Evolutionary conservation across 2,329 filamentous ascomycete species (phyloP).

Genomic region (Fusarium mundagurra): DNA sequence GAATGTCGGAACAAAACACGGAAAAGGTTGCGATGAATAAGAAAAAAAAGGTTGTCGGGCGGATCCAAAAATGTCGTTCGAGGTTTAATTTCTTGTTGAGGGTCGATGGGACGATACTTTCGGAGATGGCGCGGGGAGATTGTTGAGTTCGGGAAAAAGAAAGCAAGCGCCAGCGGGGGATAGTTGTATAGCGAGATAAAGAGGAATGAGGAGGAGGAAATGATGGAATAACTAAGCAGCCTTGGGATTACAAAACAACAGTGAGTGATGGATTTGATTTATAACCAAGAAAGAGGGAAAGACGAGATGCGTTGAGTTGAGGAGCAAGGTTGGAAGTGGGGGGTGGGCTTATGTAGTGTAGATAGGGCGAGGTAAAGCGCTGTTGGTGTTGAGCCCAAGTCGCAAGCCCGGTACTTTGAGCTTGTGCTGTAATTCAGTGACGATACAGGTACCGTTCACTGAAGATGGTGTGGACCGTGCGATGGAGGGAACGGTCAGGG

Average conservation of each 20-base stretch:
- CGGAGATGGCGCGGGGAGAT: conserved; percentile 28
- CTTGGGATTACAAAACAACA: conserved; percentile 16
- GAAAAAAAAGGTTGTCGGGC: background rate
- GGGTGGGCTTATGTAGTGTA: conserved; percentile 16
- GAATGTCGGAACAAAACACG: background rate
- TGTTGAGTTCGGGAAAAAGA: conserved; percentile 20
- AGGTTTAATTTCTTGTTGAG: conserved; percentile 31
- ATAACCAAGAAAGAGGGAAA: conserved; percentile 1
- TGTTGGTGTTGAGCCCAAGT: conserved; percentile 34
- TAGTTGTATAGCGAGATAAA: background rate
- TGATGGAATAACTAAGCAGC: background rate
- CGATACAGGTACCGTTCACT: conserved; percentile 1
- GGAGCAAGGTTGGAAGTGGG: conserved; percentile 32
- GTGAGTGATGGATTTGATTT: conserved; percentile 13
- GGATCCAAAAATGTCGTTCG: conserved; percentile 12
- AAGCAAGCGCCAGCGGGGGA: background rate
- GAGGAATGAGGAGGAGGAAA: background rate
- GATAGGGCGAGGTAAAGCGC: conserved; percentile 16
- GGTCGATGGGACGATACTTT: conserved; percentile 22
- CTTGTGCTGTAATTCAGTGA: background rate
- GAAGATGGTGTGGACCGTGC: conserved; percentile 29
- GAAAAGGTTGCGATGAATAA: background rate
- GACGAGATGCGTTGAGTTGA: background rate
- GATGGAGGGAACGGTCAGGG: conserved; percentile 27
- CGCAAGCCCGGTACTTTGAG: conserved; percentile 15